Evolutionary conservation across 106 monocot genomes (phyloP).

Genomic region (Agapanthus africanus): DNA sequence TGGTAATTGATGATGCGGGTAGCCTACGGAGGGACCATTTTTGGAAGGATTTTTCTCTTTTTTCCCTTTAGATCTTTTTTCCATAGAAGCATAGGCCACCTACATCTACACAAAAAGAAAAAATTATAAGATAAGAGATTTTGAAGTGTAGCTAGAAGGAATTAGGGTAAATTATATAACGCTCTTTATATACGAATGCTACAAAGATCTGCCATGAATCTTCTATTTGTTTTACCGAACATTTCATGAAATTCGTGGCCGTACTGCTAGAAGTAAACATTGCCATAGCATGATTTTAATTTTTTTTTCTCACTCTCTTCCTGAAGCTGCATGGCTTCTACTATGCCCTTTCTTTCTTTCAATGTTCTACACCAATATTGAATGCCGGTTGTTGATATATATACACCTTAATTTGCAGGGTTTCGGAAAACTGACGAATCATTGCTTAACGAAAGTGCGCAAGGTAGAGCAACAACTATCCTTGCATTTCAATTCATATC

Average conservation of each 20-base stretch:
- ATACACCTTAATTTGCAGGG: constrained; percentile 36
- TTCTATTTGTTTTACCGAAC: background rate
- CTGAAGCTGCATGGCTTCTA: background rate
- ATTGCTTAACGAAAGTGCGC: constrained; percentile 66
- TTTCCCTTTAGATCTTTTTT: too few species aligned
- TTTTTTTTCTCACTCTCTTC: background rate
- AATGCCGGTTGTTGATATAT: background rate
- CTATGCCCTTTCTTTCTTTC: background rate
- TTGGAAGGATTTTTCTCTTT: too few species aligned
- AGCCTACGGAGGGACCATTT: too few species aligned
- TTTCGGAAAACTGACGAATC: constrained; percentile 66
- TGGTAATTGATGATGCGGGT: too few species aligned
- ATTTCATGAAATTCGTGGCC: background rate
- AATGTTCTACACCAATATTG: background rate
- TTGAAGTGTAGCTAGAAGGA: too few species aligned
- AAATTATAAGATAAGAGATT: too few species aligned
- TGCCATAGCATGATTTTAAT: background rate
- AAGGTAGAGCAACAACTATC: constrained; percentile 22
- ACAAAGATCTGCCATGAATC: background rate
- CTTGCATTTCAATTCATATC: background rate
- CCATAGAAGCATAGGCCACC: too few species aligned
- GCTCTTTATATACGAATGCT: background rate
- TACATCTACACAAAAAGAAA: too few species aligned
- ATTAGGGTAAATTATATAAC: too few species aligned
- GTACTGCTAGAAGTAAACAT: too few species aligned